Evolutionary conservation across 257 asterid species (phyloP).

Genomic region (Petrea volubilis): DNA sequence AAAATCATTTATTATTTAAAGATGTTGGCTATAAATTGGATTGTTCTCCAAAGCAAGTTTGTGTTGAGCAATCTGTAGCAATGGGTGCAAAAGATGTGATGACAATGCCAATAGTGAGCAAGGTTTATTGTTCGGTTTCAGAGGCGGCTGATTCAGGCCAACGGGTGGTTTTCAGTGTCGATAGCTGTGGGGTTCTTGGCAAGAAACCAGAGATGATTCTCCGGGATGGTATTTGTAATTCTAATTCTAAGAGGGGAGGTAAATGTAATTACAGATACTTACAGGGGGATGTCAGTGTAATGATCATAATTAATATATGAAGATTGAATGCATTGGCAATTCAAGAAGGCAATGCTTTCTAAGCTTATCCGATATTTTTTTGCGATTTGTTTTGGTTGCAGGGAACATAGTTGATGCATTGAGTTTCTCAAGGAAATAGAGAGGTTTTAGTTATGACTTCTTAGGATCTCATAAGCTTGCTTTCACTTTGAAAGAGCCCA

Average conservation of each 20-base stretch:
- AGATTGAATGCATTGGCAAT: too few species aligned
- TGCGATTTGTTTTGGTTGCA: conserved; percentile 16
- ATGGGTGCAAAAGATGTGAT: conserved; percentile 35
- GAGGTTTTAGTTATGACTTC: conserved; percentile 48
- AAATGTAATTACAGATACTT: too few species aligned
- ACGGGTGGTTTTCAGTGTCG: conserved; percentile 52
- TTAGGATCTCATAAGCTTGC: conserved; percentile 58
- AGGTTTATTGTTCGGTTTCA: conserved; percentile 59
- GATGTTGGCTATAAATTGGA: conserved; percentile 26
- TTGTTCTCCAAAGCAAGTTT: neutral
- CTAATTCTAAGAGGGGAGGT: too few species aligned
- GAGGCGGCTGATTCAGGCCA: conserved; percentile 54
- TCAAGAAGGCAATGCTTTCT: conserved; percentile 58
- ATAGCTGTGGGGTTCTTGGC: conserved; percentile 84
- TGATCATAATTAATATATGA: too few species aligned
- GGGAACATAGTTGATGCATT: conserved; percentile 82
- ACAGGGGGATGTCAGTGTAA: too few species aligned
- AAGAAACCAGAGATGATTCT: conserved; percentile 62
- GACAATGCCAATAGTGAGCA: conserved; percentile 62
- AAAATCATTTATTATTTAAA: neutral
- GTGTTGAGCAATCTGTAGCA: neutral
- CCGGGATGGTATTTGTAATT: too few species aligned
- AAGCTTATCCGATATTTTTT: neutral
- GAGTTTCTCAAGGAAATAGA: conserved; percentile 65
- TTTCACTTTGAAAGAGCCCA: conserved; percentile 69